Conservation (phyloP, 345 rosid genomes). For the Salix purpurea region DNA sequence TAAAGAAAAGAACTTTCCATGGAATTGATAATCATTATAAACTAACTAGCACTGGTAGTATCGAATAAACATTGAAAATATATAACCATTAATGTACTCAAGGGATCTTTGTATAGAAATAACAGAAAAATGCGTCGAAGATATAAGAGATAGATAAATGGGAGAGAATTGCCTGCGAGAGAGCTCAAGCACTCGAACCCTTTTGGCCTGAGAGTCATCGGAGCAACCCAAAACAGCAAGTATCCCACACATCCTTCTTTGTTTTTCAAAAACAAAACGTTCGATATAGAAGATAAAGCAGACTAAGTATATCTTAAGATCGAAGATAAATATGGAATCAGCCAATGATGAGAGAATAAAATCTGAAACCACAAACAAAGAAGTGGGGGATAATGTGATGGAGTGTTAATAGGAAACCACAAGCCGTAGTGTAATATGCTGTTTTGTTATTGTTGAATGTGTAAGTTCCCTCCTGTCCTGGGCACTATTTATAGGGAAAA, state of each 20-base stretch:
- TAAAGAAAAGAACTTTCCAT: no score
- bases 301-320: neutral
- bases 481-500: constrained; percentile 26
- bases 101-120: neutral
- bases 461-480: neutral
- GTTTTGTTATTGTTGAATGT: neutral
- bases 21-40: neutral
- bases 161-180: constrained; percentile 72
- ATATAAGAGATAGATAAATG: neutral
- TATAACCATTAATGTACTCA: no score
- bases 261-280: neutral
- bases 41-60: neutral
- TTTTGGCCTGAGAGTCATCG: constrained; percentile 85
- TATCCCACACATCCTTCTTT: constrained; percentile 75
- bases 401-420: constrained; percentile 3
- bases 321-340: neutral
- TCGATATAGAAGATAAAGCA: neutral
- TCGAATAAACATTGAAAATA: neutral
- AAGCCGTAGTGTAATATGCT: constrained; percentile 5
- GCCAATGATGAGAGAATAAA: neutral
- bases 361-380: neutral
- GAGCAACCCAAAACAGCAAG: constrained; percentile 92
- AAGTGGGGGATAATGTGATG: constrained; percentile 9
- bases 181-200: constrained; percentile 97
- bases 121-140: neutral